These are phyloP conservation scores for Suillus occidentalis DNA, from an alignment of 768 basidiomycete genomes.

Conservation along the genomic window DNA sequence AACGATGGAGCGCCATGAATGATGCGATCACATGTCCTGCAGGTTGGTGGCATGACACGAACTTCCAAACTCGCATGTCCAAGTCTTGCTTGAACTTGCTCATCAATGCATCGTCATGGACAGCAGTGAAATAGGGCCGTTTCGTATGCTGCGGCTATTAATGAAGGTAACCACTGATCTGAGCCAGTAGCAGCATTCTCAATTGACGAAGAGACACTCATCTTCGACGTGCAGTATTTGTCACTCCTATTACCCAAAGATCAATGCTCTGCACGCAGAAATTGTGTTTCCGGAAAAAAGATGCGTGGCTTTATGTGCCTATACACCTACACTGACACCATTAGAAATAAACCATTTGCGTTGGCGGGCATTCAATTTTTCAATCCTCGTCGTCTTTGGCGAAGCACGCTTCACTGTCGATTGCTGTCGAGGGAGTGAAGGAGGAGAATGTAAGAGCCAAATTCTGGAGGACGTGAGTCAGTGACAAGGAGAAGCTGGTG, in stretches of 20 bases:
- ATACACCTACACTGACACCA: background rate
- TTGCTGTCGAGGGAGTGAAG: conserved; percentile 38
- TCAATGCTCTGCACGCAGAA: conserved; percentile 65
- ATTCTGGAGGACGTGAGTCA: background rate
- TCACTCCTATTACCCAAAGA: conserved; percentile 59
- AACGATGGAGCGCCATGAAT: background rate
- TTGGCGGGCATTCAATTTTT: conserved; percentile 38
- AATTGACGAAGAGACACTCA: conserved; percentile 56
- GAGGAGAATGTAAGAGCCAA: conserved; percentile 7
- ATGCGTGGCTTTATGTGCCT: conserved; percentile 30
- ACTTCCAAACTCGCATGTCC: no score
- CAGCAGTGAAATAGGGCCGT: no score
- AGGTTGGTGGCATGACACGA: no score
- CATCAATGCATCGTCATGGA: no score
- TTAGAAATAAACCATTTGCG: conserved; percentile 20
- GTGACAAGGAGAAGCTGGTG: conserved; percentile 2
- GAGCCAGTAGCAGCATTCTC: conserved; percentile 54
- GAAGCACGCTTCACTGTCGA: conserved; percentile 41
- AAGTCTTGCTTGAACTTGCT: no score
- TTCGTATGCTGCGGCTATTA: conserved; percentile 22
- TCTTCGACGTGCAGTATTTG: conserved; percentile 66
- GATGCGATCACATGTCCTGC: no score
- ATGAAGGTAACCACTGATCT: conserved; percentile 21
- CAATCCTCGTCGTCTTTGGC: no score
- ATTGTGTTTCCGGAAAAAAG: conserved; percentile 63